These are phyloP conservation scores for Beauveria rudraprayagi DNA, from an alignment of 2,329 filamentous ascomycete species.

Conservation along the genomic window DNA sequence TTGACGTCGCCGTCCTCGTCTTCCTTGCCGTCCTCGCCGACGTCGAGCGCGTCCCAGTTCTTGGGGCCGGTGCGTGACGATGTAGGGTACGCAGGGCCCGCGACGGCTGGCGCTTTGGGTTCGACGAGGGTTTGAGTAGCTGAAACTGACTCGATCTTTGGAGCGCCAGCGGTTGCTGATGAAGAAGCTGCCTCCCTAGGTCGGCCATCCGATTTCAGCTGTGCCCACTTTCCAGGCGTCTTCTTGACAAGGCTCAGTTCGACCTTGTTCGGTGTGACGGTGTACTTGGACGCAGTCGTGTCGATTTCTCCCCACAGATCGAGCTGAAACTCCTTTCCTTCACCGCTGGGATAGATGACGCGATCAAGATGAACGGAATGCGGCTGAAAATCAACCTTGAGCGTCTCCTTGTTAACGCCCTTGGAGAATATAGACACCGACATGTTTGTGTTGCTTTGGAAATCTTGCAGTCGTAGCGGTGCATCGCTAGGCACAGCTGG, in stretches of 20 bases:
- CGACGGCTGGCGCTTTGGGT: not conserved
- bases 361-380: conserved; percentile 21
- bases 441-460: conserved; percentile 27
- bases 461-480: conserved; percentile 25
- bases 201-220: conserved; percentile 18
- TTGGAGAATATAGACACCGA: conserved; percentile 36
- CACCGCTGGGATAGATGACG: conserved; percentile 36
- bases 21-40: conserved; percentile 36
- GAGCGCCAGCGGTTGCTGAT: not conserved
- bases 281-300: conserved; percentile 48
- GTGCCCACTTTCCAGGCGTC: conserved; percentile 59
- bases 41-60: conserved; percentile 78
- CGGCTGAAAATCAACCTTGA: conserved; percentile 29
- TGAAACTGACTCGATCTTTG: conserved; percentile 4
- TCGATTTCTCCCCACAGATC: conserved; percentile 61
- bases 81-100: conserved; percentile 64
- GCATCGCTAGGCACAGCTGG: conserved; percentile 17
- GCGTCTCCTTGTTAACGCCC: conserved; percentile 30
- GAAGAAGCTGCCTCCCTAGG: not conserved
- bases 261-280: conserved; percentile 69
- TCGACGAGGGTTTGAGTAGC: not conserved
- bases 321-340: conserved; percentile 54
- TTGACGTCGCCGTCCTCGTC: conserved; percentile 60
- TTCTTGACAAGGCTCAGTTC: conserved; percentile 68
- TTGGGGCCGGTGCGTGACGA: conserved; percentile 78